phyloP scores from a whole-genome alignment of 179 eudicot genomes.

The Sideroxylon spinosum region DNA sequence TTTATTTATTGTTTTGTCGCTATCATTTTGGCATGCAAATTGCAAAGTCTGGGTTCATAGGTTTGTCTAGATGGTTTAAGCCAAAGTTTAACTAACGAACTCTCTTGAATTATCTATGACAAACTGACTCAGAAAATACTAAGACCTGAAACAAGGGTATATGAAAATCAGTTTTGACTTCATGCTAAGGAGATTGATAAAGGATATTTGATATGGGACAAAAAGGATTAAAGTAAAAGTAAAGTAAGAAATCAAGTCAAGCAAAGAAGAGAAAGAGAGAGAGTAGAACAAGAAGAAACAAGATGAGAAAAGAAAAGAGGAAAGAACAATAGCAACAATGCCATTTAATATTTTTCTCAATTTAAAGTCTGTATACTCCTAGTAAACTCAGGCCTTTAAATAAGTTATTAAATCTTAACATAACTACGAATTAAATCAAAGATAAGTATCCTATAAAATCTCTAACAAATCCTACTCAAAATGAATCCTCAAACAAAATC shows the following conservation, averaged over 20 bases:
- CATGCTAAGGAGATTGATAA: not conserved
- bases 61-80: not conserved
- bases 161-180: not conserved
- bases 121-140: not conserved
- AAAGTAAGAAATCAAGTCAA: not conserved
- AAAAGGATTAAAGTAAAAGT: constrained; percentile 10
- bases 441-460: too few relatives aligned
- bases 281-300: too few relatives aligned
- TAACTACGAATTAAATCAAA: too few relatives aligned
- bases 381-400: too few relatives aligned
- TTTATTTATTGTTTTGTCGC: not conserved
- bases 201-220: constrained; percentile 11
- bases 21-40: constrained; percentile 1
- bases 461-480: too few relatives aligned
- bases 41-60: not conserved
- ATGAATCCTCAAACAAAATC: too few relatives aligned
- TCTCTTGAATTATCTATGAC: not conserved
- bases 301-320: too few relatives aligned
- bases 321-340: too few relatives aligned
- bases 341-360: too few relatives aligned
- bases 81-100: not conserved
- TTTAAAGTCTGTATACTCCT: too few relatives aligned
- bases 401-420: too few relatives aligned
- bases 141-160: not conserved
- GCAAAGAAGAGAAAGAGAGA: not conserved